Base-by-base conservation (phyloP, 495 filamentous ascomycete genomes). In the Penicillium macrosclerotiorum region DNA sequence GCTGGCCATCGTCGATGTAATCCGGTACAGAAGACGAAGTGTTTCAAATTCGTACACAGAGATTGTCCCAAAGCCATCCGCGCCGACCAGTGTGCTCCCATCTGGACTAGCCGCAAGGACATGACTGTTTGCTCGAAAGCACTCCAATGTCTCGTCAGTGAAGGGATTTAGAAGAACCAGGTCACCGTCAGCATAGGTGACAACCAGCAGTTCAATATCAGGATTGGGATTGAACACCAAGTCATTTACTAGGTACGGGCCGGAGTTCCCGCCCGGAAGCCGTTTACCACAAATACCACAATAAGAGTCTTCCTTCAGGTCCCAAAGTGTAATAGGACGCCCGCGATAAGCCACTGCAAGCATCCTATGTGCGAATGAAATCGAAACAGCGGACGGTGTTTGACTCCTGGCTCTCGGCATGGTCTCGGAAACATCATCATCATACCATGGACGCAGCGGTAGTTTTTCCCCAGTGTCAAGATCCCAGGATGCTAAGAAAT, bases 1-100 rank as follows among this genome's bases (percentile, higher is more conserved):
- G 24, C 26, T 26, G 18, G 32, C 37, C 9, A 60, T 38, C 9
- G 41, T 41, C 6, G 57, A 49, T 4, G 49, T 63, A 8, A 66
- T 51, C 4, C 51, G 49, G 40, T 65, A 69, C 7, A 69, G 49
- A 9, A 65, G 47, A 27, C 24, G 49, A 11, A 71, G 45, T 4
- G 64, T 64, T 8, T 65, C 64, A 25, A 71, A 71, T 16, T 71
- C 62, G 52, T 53, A 69, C 3, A 71, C 38, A 16, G 57, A 38
- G 14, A 71, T 55, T 8, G 42, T 62, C 7, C 68, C 68, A 27
- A 13, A 14, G 2, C 37, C 53, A n/a, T 45, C 49, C 0, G 38
- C 65, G 12, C 34, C 47, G 4, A 54, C 64, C 16, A 71, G 52
- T 5, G 60, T 44, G 14, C 46, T 49, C 11, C 67, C 67, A 45